These are phyloP conservation scores for Graphium sp. DNA, from an alignment of 2,329 filamentous ascomycete species.

Conservation along the genomic window DNA sequence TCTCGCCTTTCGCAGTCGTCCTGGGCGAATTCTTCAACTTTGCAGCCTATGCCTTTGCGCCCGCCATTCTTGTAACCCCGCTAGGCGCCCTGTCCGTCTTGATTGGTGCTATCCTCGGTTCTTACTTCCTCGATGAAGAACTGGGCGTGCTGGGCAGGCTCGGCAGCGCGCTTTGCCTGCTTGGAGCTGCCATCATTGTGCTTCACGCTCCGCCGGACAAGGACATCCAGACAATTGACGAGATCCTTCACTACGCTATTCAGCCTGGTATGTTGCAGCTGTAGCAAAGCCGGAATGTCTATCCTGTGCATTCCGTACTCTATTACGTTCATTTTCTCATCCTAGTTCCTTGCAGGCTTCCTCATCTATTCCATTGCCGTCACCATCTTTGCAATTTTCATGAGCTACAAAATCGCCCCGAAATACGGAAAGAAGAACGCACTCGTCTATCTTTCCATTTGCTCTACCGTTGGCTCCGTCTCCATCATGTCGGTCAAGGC, in stretches of 20 bases:
- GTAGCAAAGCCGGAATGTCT: no score
- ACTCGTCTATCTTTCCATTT: slow-evolving; percentile 91
- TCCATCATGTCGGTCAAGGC: slow-evolving; percentile 99
- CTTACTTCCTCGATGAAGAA: slow-evolving; percentile 84
- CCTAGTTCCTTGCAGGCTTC: slow-evolving; percentile 46
- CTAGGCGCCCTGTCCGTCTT: slow-evolving; percentile 86
- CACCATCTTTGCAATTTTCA: slow-evolving; percentile 67
- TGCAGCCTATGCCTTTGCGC: slow-evolving; percentile 93
- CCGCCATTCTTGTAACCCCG: slow-evolving; percentile 94
- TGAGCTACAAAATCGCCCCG: slow-evolving; percentile 93
- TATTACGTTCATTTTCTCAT: no score
- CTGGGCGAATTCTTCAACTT: slow-evolving; percentile 94
- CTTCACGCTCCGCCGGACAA: slow-evolving; percentile 91
- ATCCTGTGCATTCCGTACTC: no score
- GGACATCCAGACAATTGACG: slow-evolving; percentile 77
- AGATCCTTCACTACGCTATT: slow-evolving; percentile 81
- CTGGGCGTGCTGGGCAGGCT: slow-evolving; percentile 84
- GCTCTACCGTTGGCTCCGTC: slow-evolving; percentile 89
- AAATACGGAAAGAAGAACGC: slow-evolving; percentile 88
- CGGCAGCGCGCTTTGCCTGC: slow-evolving; percentile 88
- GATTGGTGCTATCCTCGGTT: slow-evolving; percentile 85
- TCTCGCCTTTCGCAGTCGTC: slow-evolving; percentile 46
- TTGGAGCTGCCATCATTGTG: slow-evolving; percentile 93
- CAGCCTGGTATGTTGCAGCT: slow-evolving; percentile 59
- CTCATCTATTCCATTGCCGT: slow-evolving; percentile 72